phyloP scores from a whole-genome alignment of 108 stramenopile genomes.

The Schizochytrium sp. region DNA sequence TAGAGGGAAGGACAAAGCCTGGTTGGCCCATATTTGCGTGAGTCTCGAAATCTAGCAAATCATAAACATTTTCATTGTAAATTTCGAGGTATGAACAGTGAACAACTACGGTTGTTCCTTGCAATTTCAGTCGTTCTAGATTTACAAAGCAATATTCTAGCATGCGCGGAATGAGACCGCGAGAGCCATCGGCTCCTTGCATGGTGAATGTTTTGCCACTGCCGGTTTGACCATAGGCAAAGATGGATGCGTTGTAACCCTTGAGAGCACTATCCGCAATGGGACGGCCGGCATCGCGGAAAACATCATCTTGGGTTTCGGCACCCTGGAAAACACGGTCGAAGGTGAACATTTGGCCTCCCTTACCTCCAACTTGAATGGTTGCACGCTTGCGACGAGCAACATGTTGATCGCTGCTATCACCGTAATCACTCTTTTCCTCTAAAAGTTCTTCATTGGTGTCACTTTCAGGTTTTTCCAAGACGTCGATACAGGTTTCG shows the following conservation, averaged over 20 bases:
- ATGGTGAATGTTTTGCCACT: conserved; percentile 65
- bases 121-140: conserved; percentile 43
- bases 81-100: conserved; percentile 69
- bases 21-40: neutral
- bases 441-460: neutral
- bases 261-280: conserved; percentile 60
- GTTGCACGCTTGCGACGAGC: neutral
- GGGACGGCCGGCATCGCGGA: conserved; percentile 57
- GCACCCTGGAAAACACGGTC: conserved; percentile 61
- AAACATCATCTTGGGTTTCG: conserved; percentile 61
- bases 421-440: neutral
- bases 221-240: conserved; percentile 72
- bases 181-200: conserved; percentile 2
- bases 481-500: conserved; percentile 28
- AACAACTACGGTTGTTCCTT: conserved; percentile 55
- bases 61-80: conserved; percentile 70
- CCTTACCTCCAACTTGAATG: neutral
- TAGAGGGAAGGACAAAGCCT: neutral
- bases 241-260: conserved; percentile 67
- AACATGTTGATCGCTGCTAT: neutral
- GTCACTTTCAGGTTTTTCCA: conserved; percentile 11
- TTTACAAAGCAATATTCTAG: conserved; percentile 61
- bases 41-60: conserved; percentile 67
- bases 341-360: conserved; percentile 57
- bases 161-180: conserved; percentile 64